Conservation (phyloP, 2,329 filamentous ascomycete species). For the Dothiorella sarmentorum region DNA sequence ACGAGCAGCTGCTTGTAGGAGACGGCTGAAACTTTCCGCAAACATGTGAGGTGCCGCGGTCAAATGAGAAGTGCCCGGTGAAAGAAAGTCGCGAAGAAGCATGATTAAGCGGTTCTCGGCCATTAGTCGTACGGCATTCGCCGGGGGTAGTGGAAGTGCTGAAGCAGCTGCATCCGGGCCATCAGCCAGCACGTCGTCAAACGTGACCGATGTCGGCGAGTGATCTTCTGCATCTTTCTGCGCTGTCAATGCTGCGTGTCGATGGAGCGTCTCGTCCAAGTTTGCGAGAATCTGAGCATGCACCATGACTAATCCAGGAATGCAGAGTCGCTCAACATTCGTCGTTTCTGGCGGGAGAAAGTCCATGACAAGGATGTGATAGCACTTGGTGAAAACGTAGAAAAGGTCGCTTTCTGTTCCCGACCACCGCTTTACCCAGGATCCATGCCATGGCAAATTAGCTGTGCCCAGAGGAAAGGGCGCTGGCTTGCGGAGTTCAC, state of each 20-base stretch:
- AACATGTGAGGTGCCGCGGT: constrained; percentile 64
- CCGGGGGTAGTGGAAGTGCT: constrained; percentile 59
- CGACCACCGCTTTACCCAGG: constrained; percentile 81
- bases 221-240: constrained; percentile 1
- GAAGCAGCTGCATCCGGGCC: constrained; percentile 64
- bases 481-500: constrained; percentile 61
- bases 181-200: constrained; percentile 62
- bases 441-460: constrained; percentile 78
- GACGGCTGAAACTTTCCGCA: constrained; percentile 67
- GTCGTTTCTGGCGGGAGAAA: constrained; percentile 47
- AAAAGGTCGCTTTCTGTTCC: constrained; percentile 86
- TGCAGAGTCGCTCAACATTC: constrained; percentile 57
- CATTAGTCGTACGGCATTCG: constrained; percentile 75
- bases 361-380: constrained; percentile 73
- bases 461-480: constrained; percentile 65
- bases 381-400: constrained; percentile 88
- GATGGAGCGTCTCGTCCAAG: constrained; percentile 79
- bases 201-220: constrained; percentile 50
- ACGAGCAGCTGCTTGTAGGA: constrained; percentile 71
- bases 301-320: constrained; percentile 74
- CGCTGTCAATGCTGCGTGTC: constrained; percentile 48
- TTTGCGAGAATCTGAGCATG: constrained; percentile 78
- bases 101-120: constrained; percentile 84
- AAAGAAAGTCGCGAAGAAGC: constrained; percentile 75
- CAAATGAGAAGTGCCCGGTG: constrained; percentile 55